phyloP scores from a whole-genome alignment of 2,329 filamentous ascomycete species.

The Orbilia blumenaviensis region DNA sequence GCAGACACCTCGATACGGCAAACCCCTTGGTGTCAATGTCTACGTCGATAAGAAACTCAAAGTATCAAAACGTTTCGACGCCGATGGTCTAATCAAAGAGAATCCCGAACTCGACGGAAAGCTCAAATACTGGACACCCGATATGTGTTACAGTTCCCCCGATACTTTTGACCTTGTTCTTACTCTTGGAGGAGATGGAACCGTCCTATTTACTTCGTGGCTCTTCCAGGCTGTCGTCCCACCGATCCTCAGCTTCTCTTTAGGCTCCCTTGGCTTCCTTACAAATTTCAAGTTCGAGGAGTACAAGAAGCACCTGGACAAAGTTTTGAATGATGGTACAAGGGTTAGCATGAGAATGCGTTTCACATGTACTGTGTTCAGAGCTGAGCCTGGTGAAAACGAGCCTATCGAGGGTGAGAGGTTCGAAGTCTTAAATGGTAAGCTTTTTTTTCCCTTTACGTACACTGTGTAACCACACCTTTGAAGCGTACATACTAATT shows the following conservation, averaged over 20 bases:
- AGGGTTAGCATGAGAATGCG: slow-evolving; percentile 97
- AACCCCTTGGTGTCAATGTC: slow-evolving; percentile 89
- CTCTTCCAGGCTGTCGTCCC: slow-evolving; percentile 90
- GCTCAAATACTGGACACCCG: slow-evolving; percentile 95
- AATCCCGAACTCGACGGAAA: slow-evolving; percentile 81
- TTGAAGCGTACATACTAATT: slow-evolving; percentile 13
- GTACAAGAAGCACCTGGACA: slow-evolving; percentile 86
- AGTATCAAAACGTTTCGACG: slow-evolving; percentile 86
- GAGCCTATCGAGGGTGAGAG: slow-evolving; percentile 89
- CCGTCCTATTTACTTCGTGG: slow-evolving; percentile 88
- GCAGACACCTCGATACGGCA: slow-evolving; percentile 86
- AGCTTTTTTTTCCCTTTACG: not conserved
- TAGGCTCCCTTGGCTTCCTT: slow-evolving; percentile 86
- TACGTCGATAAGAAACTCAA: slow-evolving; percentile 97
- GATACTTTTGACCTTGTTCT: slow-evolving; percentile 96
- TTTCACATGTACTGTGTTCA: slow-evolving; percentile 97
- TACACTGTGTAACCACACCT: slow-evolving; percentile 11
- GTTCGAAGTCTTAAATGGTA: slow-evolving; percentile 88
- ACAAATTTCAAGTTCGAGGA: slow-evolving; percentile 87
- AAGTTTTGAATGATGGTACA: slow-evolving; percentile 96
- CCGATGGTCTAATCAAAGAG: slow-evolving; percentile 74
- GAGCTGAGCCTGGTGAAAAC: slow-evolving; percentile 68
- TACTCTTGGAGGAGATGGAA: slow-evolving; percentile 85
- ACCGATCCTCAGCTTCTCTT: slow-evolving; percentile 82
- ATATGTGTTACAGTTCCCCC: slow-evolving; percentile 90